These are phyloP conservation scores for Saussurea involucrata DNA, from an alignment of 129 eudicot genomes.

Conservation along the genomic window DNA sequence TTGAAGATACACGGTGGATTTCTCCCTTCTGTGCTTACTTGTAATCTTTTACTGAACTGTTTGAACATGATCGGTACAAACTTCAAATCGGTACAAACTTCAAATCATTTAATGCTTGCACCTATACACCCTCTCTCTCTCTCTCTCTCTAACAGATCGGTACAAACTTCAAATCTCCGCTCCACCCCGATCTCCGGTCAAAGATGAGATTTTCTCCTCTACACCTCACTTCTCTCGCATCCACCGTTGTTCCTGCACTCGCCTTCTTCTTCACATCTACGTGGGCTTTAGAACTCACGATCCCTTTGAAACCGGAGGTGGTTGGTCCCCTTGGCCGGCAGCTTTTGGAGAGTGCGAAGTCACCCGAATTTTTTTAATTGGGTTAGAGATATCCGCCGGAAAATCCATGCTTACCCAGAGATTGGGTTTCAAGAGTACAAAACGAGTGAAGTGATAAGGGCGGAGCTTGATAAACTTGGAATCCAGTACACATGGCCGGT, in stretches of 20 bases:
- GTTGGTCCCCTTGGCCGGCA: constrained; percentile 36
- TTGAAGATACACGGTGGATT: too few species aligned
- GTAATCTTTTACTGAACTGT: too few species aligned
- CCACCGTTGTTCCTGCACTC: neutral
- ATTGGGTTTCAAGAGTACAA: constrained; percentile 52
- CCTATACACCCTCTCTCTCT: too few species aligned
- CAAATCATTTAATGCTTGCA: neutral
- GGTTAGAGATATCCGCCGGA: constrained; percentile 48
- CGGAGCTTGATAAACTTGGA: constrained; percentile 54
- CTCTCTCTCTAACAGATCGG: neutral
- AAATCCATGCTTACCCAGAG: constrained; percentile 57
- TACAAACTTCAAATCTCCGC: neutral
- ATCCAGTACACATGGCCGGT: constrained; percentile 57
- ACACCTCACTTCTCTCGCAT: neutral
- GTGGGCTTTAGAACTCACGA: neutral
- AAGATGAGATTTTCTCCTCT: constrained; percentile 10
- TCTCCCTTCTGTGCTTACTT: too few species aligned
- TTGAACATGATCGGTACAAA: too few species aligned
- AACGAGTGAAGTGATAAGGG: constrained; percentile 53
- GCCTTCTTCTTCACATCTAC: neutral
- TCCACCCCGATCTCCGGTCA: neutral
- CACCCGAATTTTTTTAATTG: constrained; percentile 46
- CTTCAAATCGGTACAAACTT: too few species aligned
- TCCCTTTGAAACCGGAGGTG: constrained; percentile 17
- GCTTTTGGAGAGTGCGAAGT: constrained; percentile 43